Percentiles rank a stretch among this genome's conserved stretches.
These are phyloP conservation scores for Zygoascus biomembranicola DNA, from an alignment of 805 yeast species.

Conservation along the genomic window DNA sequence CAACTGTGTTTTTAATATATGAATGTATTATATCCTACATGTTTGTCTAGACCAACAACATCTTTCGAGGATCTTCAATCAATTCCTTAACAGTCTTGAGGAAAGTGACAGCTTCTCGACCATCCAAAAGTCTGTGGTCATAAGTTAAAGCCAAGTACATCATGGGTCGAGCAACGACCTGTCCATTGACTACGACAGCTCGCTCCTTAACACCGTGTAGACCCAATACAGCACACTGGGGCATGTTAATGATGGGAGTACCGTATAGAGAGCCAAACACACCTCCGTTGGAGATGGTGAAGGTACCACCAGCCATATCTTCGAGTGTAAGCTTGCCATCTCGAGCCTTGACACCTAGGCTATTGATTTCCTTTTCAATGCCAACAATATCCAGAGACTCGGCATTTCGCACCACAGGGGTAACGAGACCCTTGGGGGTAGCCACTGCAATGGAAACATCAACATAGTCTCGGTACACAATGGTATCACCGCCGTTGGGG, in stretches of 20 bases:
- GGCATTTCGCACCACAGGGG: slow-evolving; percentile 96
- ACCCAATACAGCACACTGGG: slow-evolving; percentile 97
- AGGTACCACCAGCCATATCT: slow-evolving; percentile 99
- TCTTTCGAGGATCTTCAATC: slow-evolving; percentile 98
- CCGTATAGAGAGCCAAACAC: slow-evolving; percentile 97
- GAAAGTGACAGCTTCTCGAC: slow-evolving; percentile 98
- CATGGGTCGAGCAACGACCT: slow-evolving; percentile 96
- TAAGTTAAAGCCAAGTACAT: slow-evolving; percentile 98
- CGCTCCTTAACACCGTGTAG: slow-evolving; percentile 96
- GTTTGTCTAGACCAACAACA: slow-evolving; percentile 48
- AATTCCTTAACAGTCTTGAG: slow-evolving; percentile 92
- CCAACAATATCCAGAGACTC: slow-evolving; percentile 84
- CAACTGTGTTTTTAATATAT: background rate
- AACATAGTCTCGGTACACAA: slow-evolving; percentile 92
- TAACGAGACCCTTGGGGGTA: slow-evolving; percentile 97
- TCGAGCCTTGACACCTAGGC: slow-evolving; percentile 86
- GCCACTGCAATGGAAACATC: slow-evolving; percentile 97
- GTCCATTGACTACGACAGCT: slow-evolving; percentile 93
- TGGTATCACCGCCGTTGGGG: slow-evolving; percentile 63
- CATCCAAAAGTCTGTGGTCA: slow-evolving; percentile 96
- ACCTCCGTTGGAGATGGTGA: slow-evolving; percentile 98
- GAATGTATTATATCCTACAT: background rate
- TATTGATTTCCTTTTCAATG: slow-evolving; percentile 76
- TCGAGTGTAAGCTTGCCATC: slow-evolving; percentile 93
- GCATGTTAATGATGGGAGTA: slow-evolving; percentile 96